These are phyloP conservation scores for Colletotrichum sp. DNA, from an alignment of 2,329 filamentous ascomycete genomes.

Conservation along the genomic window DNA sequence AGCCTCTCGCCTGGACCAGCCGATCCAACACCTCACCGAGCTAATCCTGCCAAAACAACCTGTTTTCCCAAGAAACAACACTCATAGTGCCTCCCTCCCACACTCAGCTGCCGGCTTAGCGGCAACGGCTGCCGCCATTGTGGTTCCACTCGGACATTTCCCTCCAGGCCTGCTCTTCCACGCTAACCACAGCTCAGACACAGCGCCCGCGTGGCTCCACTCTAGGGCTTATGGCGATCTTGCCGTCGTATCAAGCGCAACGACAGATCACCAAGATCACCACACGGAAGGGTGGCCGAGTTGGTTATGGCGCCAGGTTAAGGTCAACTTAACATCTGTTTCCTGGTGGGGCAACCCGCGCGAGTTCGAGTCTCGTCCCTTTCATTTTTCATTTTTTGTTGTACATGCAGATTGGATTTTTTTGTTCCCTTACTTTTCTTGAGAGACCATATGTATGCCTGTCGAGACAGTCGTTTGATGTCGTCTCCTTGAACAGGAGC, in stretches of 20 bases:
- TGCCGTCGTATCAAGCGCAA: neutral
- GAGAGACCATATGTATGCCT: neutral
- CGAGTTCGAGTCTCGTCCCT: conserved; percentile 23
- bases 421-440: neutral
- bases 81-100: neutral
- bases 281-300: conserved; percentile 19
- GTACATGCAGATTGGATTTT: neutral
- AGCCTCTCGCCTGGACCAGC: neutral
- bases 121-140: neutral
- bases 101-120: neutral
- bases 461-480: neutral
- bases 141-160: neutral
- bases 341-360: conserved; percentile 23
- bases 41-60: neutral
- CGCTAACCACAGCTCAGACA: neutral
- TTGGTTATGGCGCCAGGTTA: conserved; percentile 23
- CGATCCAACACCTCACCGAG: neutral
- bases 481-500: too few relatives aligned
- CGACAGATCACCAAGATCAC: neutral
- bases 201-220: neutral
- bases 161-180: neutral
- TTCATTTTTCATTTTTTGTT: neutral
- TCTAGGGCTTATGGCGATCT: neutral
- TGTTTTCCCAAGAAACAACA: neutral
- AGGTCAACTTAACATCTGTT: conserved; percentile 22